Evolutionary conservation across 192 early-diverging fungal genomes (phyloP).

Genomic region (Entomortierella beljakovae): DNA sequence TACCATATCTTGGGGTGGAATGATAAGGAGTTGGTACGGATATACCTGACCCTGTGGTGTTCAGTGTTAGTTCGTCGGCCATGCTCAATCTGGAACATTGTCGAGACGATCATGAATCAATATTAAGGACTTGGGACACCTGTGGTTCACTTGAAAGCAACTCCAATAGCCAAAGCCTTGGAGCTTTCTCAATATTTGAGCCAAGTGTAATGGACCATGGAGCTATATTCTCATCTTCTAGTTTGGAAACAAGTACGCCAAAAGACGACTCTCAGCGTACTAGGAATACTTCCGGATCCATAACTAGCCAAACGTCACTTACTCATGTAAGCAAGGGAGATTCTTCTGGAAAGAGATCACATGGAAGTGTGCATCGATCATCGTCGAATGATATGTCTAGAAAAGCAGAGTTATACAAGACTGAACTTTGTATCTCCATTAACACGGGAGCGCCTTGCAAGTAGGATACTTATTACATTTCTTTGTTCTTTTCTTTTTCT

Average conservation of each 20-base stretch:
- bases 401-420: conserved; percentile 53
- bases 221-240: neutral
- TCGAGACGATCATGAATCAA: conserved; percentile 34
- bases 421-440: conserved; percentile 55
- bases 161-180: neutral
- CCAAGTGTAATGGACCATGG: conserved; percentile 16
- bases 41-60: conserved; percentile 23
- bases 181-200: conserved; percentile 4
- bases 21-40: conserved; percentile 27
- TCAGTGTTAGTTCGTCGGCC: conserved; percentile 39
- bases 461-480: conserved; percentile 50
- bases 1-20: too few species aligned
- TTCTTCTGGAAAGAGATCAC: neutral
- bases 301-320: neutral
- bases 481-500: neutral
- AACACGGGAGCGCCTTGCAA: conserved; percentile 56
- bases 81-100: conserved; percentile 23
- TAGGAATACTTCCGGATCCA: neutral
- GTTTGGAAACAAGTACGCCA: neutral
- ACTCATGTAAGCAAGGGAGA: neutral
- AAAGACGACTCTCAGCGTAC: neutral
- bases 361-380: conserved; percentile 10
- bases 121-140: conserved; percentile 28
- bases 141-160: neutral
- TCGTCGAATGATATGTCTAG: conserved; percentile 11